Percentiles rank a stretch among this genome's conserved stretches.
Evolutionary conservation across 2,329 filamentous ascomycete species (phyloP).

Genomic region (Parastagonospora nodorum): DNA sequence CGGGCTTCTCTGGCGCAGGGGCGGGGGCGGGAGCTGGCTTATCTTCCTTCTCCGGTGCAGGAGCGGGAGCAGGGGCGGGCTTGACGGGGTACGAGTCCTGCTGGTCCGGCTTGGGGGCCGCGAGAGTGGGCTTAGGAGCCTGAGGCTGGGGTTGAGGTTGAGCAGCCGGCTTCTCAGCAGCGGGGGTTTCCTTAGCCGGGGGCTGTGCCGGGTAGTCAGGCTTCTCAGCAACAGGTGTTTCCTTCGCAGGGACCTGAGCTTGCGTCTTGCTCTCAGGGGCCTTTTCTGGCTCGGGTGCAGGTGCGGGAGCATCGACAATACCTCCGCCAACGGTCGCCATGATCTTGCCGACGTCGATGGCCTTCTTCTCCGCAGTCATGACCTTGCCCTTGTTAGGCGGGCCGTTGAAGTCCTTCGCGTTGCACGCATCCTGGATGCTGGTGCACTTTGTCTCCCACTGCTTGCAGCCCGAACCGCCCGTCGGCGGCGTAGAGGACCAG

Average conservation of each 20-base stretch:
- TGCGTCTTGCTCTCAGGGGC: conserved; percentile 6
- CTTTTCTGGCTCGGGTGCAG: conserved; percentile 12
- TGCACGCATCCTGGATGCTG: conserved; percentile 49
- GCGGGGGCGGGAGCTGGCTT: conserved; percentile 5
- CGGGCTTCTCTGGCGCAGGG: not conserved
- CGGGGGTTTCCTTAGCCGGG: conserved; percentile 4
- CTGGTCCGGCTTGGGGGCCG: conserved; percentile 12
- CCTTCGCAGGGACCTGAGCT: conserved; percentile 5
- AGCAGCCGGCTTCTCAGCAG: not conserved
- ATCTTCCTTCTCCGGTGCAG: conserved; percentile 6
- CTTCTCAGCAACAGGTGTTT: conserved; percentile 3
- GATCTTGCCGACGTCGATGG: conserved; percentile 38
- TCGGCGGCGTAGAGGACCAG: conserved; percentile 63
- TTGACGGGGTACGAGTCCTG: conserved; percentile 12
- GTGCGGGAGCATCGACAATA: conserved; percentile 17
- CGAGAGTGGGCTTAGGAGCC: conserved; percentile 10
- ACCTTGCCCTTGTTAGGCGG: conserved; percentile 51
- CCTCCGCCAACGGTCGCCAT: conserved; percentile 21
- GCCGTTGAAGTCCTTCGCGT: conserved; percentile 48
- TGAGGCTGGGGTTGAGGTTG: not conserved
- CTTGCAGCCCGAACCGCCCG: conserved; percentile 64
- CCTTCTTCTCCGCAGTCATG: conserved; percentile 39
- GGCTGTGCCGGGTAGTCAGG: not conserved
- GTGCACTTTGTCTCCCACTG: conserved; percentile 68
- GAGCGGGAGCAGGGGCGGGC: conserved; percentile 3